Evolutionary conservation across 2,329 filamentous ascomycete species (phyloP), one percentile per base, ranked within the genome.

Genomic region (Metarhizium rileyi): DNA sequence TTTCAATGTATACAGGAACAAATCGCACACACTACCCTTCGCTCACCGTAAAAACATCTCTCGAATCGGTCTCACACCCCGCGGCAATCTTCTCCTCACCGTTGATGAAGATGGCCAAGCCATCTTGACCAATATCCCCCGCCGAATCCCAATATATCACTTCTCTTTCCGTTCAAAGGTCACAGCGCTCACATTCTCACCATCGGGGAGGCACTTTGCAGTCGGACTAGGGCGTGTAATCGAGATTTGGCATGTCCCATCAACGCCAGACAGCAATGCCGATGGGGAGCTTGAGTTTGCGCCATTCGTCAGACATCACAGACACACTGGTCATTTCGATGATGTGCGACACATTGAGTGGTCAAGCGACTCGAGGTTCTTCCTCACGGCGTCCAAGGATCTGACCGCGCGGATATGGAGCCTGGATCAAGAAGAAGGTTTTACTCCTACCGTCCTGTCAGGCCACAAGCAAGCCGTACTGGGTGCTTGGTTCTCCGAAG

Each of bases 381-480:
- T 98, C 66, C 75, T 98, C 48, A 95, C 85, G 53, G 80, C 91
- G 3, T 91, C 90, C 18, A 96, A 90, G 64, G 93, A 98, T 62
- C 69, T 97, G 66, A 97, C 90, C 0, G 86, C 88, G 36, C 81
- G 90, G 63, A 87, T 98, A 81, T 98, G 91, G 91, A 97, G 90
- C 64, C 71, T 96, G 56, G 79, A 94, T 57, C 77, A 83, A 1
- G 89, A 95, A 61, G 87, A 91, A 53, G 87, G 86, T 2, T 97
- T 97, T 67, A 81, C 83, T 46, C 90, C 91, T 1, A 98, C 93
- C 1, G 88, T 90, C 16, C 71, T 98, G 53, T 85, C 89, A 3
- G 93, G 93, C 1, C 94, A 98, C 68, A 84, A 90, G 64, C 90
- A 96, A 66, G 84, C 80, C 16, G 87, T 98, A 3, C 77, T 94